Evolutionary conservation across 2,329 filamentous ascomycete species (phyloP), one percentile per base, ranked within the genome.

Genomic region (Xylariaceae sp.): DNA sequence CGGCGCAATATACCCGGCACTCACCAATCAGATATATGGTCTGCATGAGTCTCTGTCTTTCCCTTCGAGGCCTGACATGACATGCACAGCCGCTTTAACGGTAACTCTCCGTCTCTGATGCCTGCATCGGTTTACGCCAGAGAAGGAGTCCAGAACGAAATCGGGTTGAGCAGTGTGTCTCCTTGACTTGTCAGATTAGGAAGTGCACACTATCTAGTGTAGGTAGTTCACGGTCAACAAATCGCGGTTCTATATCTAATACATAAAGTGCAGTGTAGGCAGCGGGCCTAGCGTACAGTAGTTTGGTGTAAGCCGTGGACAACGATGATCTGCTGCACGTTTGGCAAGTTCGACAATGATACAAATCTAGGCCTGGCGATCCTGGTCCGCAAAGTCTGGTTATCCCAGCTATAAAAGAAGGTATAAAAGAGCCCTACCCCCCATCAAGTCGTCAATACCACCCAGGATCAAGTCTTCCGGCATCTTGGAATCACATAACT

Each of bases 401-500:
- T 34, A 4, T 8, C 26, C 26, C 26, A 8, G 26, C 26, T 4
- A 26, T 26, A 26, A 26, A 26, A 26, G 26, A 26, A 16, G 36
- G 15, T 37, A 37, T 37, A 37, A 37, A 18, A 37, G 15, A 15
- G 36, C 15, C 30, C n/a, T 37, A 37, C 36, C 36, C 36, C 36
- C 32, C 32, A 7, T 34, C 32, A 34, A 34, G 10, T 15, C 29
- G 22, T 48, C 41, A 18, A 47, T 19, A 18, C 48, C 49, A 48
- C 43, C 53, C 36, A 40, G 21, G 13, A 29, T 37, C 9, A 12
- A 53, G 29, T 26, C 21, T 50, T 34, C 15, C 9, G 13, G 42
- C n/a, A 44, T 39, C 45, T 45, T 46, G 39, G 48, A 46, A 49
- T 57, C 51, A 41, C 51, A 45, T 49, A 40, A 32, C 43, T 19